Evolutionary conservation across 2,329 filamentous ascomycete species (phyloP).

Genomic region (Malbranchea zuffiana): DNA sequence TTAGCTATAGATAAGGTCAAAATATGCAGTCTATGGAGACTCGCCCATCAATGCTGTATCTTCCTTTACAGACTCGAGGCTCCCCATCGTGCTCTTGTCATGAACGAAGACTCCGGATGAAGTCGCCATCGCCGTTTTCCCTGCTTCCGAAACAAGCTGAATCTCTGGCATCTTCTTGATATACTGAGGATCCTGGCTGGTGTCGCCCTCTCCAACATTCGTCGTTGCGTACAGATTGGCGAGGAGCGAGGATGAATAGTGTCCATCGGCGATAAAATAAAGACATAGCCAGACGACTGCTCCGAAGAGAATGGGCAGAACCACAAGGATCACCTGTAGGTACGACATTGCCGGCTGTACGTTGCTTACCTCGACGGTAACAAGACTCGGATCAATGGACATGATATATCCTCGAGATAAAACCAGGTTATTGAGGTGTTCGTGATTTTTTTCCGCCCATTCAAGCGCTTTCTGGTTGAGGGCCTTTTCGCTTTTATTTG

Average conservation of each 20-base stretch:
- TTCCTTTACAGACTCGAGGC: too few species aligned
- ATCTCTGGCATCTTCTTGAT: slow-evolving; percentile 12
- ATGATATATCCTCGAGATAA: slow-evolving; percentile 12
- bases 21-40: too few species aligned
- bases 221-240: slow-evolving; percentile 13
- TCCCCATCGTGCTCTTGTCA: too few species aligned
- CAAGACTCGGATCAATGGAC: slow-evolving; percentile 9
- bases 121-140: slow-evolving; percentile 10
- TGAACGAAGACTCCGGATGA: slow-evolving; percentile 11
- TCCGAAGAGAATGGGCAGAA: slow-evolving; percentile 10
- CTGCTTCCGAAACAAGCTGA: slow-evolving; percentile 9
- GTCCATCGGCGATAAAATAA: slow-evolving; percentile 7
- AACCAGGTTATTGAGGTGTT: slow-evolving; percentile 8
- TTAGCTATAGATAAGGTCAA: not conserved
- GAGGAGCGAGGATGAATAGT: slow-evolving; percentile 12
- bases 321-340: slow-evolving; percentile 11
- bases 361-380: slow-evolving; percentile 7
- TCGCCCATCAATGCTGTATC: too few species aligned
- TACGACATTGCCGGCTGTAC: slow-evolving; percentile 12
- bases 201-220: slow-evolving; percentile 8
- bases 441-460: slow-evolving; percentile 10
- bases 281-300: slow-evolving; percentile 8
- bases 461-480: slow-evolving; percentile 11
- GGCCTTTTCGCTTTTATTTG: slow-evolving; percentile 10
- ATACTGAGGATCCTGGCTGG: slow-evolving; percentile 11